Evolutionary conservation across 805 yeast species (phyloP), one percentile per base, ranked within the genome.

Genomic region (Brettanomyces anomalus): DNA sequence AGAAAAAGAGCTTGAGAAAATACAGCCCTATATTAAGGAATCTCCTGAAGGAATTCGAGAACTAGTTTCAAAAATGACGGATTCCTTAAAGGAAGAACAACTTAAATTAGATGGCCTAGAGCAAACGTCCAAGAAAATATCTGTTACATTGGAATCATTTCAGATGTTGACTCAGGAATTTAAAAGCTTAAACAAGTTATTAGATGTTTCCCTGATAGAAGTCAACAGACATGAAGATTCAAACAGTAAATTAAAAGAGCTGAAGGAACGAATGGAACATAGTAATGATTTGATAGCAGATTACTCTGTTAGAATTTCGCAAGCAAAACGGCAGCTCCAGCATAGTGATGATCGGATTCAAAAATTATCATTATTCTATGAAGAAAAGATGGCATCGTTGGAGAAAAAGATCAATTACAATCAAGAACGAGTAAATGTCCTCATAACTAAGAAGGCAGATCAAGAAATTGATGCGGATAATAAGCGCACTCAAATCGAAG

Each of bases 1-100:
- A 2, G 74, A 71, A 42, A 73, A 75, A 39, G 81, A 78, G 41
- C 60, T 77, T 18, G 85, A 79, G 31, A 76, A 74, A 47, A 63
- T 85, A 42, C 70, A 73, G 45, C 72, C 72, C 28, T 82, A 81
- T 51, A 67, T 80, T 3, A 70, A 74, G 33, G 79, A 79, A 35
- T 76, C 84, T 26, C 77, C 84, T 11, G 74, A 70, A 33, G 70
- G 72, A 32, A 62, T 83, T 19, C 64, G 65, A 26, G 69, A 68
- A 46, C 68, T 76, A 18, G 79, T 81, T 18, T 62, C 67, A 4
- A 81, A 77, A 43, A 63, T 83, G 58, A 65, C 67, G 39, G 56
- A 54, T 17, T 66, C 75, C 5, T 64, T 79, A 19, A 60, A 62
- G 10, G 52, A 54, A 4, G 76, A 71, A 46, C 64, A 67, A 39